Base-by-base conservation (phyloP, 495 filamentous ascomycete genomes). In the Elasticomyces elasticus region DNA sequence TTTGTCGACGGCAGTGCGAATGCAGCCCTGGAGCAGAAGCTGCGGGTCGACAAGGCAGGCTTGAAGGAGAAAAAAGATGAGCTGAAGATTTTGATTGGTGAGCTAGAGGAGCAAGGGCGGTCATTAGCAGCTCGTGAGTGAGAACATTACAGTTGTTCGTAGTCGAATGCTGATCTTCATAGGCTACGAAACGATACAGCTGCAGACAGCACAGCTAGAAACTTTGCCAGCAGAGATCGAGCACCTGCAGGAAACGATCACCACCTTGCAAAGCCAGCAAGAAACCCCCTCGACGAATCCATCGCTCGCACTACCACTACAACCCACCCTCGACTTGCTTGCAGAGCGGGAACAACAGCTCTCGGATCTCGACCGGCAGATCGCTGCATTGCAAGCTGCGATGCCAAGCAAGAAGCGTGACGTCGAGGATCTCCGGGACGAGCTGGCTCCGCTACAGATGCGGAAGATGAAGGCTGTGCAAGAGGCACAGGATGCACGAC, bases 1-100 rank as follows among this genome's bases (percentile, higher is more conserved):
- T 81, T 95, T 37, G 84, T 94, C 52, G 84, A 83, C 15, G 78
- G 83, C 40, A 76, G 83, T 60, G 89, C 95, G 57, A 96, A 94
- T 66, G 76, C 83, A 17, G 83, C 85, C 50, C 73, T 95, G 27
- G 90, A 95, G 66, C 76, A 73, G 40, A 68, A 79, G 54, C 76
- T 95, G 25, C 73, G 74, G 4, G 77, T 73, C 22, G 81, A 84
- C 22, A 97, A 98, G 58, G 81, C 82, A 0, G 75, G 75, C 27
- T 75, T 96, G 0, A 85, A 89, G 62, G 73, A 77, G 28, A 79
- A 83, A 56, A 98, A 98, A 69, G 74, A 77, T 24, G 84, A 91
- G 40, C 87, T 94, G 1, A 77, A 79, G n/a, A 71, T 72, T 23
- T 77, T 90, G 72, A 76, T 94, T 9, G 64, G 71, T 26, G 80